Evolutionary conservation across 441 rosid genomes (phyloP).

Genomic region (Gossypium armourianum): DNA sequence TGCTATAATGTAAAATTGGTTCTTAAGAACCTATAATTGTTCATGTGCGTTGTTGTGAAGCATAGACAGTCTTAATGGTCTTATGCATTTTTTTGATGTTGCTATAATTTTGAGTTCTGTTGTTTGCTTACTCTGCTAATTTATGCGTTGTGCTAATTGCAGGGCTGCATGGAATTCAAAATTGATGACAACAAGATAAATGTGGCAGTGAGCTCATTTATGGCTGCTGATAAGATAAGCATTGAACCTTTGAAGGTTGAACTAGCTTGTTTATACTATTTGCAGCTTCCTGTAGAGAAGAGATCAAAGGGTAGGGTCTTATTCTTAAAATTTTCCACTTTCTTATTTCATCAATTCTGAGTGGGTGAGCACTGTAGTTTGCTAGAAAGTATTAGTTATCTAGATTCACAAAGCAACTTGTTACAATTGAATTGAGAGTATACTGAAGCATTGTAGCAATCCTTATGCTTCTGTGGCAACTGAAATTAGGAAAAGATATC

Average conservation of each 20-base stretch:
- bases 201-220: constrained; percentile 32
- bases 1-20: neutral
- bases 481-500: neutral
- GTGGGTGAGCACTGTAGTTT: neutral
- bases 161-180: constrained; percentile 46
- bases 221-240: constrained; percentile 28
- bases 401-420: constrained; percentile 4
- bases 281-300: constrained; percentile 62
- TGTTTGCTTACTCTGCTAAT: constrained; percentile 6
- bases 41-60: neutral
- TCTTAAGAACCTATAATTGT: neutral
- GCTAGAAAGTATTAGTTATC: neutral
- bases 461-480: neutral
- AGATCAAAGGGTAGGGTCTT: constrained; percentile 57
- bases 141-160: constrained; percentile 27
- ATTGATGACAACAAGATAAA: constrained; percentile 40
- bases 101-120: neutral
- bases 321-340: neutral
- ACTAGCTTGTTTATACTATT: constrained; percentile 70
- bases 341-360: constrained; percentile 1
- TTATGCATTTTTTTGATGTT: neutral
- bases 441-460: neutral
- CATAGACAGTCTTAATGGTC: neutral
- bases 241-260: constrained; percentile 59
- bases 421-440: neutral